Percentiles rank a stretch among this genome's conserved stretches.
Conservation (phyloP, 768 basidiomycete species). For the Fomitopsis serialis region DNA sequence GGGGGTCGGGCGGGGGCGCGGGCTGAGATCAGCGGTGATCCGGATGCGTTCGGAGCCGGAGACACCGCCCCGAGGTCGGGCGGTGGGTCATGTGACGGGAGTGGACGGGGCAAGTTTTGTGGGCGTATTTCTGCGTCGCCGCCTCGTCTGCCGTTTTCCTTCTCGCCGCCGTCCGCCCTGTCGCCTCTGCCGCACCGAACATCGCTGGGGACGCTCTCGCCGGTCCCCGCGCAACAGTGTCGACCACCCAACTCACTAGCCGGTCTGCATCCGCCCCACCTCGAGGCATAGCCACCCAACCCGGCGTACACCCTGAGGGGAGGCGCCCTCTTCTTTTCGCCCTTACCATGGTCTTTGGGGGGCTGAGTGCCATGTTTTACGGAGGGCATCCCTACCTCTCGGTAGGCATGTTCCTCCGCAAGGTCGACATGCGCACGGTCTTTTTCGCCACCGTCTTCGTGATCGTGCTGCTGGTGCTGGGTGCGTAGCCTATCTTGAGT, state of each 20-base stretch:
- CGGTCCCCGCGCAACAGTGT: slow-evolving; percentile 22
- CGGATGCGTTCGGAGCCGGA: neutral
- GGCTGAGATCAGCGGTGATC: neutral
- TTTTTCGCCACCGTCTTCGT: slow-evolving; percentile 65
- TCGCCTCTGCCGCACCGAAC: neutral
- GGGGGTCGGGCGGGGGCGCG: neutral
- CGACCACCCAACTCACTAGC: slow-evolving; percentile 11
- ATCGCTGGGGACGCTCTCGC: slow-evolving; percentile 18
- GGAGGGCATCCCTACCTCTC: slow-evolving; percentile 47
- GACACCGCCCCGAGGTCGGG: neutral
- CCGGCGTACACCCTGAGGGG: slow-evolving; percentile 24
- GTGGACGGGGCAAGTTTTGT: neutral
- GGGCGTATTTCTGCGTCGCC: neutral
- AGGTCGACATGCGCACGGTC: slow-evolving; percentile 64
- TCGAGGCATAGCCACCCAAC: slow-evolving; percentile 18
- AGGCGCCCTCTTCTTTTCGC: slow-evolving; percentile 46
- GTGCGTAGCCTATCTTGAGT: slow-evolving; percentile 37
- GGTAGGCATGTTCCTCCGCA: slow-evolving; percentile 34
- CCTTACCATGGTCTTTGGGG: slow-evolving; percentile 64
- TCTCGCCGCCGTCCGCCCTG: neutral
- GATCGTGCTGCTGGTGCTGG: slow-evolving; percentile 66
- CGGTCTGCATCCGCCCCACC: slow-evolving; percentile 9
- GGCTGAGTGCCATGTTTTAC: slow-evolving; percentile 54
- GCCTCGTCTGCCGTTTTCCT: neutral
- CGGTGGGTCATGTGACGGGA: neutral